Evolutionary conservation across 495 filamentous ascomycete species (phyloP), one percentile per base, ranked within the genome.

Genomic region (Penicillium paradoxum): DNA sequence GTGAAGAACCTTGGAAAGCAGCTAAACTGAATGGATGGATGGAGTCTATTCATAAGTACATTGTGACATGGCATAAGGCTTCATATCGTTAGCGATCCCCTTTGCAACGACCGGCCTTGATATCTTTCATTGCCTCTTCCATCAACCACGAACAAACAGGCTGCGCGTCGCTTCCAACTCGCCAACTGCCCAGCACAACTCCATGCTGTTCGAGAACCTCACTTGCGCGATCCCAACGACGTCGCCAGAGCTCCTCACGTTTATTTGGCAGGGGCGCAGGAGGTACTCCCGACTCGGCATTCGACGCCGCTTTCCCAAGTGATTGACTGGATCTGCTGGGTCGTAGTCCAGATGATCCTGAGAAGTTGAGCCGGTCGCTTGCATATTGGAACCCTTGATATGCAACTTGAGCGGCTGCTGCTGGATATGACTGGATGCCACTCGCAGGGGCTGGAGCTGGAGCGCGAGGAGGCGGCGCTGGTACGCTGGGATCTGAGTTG

Each of bases 131-230:
- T 22, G 69, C 71, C 29, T 71, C 68, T 50, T 82, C 73, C 0
- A 82, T 74, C 51, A 86, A 54, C 66, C 69, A 73, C 9, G 78
- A 62, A 55, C 72, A 75, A 29, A 83, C 74, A 47, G 79, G 76
- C 58, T 81, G 71, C 5, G 88, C 86, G 78, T 97, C 93, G n/a
- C 74, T 76, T 1, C 93, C 93, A 5, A 82, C 81, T 38, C 90
- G 79, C 93, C 93, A 98, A 52, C 81, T 91, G 52, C 87, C 82
- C 51, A 99, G 68, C 54, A 82, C 69, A 0, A 97, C 89, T 2
- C 87, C 88, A 45, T 81, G 73, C 0, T 76, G 64, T 4, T 82
- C 81, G 8, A 97, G 77, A 7, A 85, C 70, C 27, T 85, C 78
- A 49, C 86, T 82, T 1, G 95, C 93, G 7, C 83, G 72, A 54